Evolutionary conservation across 2,329 filamentous ascomycete species (phyloP), one percentile per base, ranked within the genome.

Genomic region (Penicillium rolfsii): DNA sequence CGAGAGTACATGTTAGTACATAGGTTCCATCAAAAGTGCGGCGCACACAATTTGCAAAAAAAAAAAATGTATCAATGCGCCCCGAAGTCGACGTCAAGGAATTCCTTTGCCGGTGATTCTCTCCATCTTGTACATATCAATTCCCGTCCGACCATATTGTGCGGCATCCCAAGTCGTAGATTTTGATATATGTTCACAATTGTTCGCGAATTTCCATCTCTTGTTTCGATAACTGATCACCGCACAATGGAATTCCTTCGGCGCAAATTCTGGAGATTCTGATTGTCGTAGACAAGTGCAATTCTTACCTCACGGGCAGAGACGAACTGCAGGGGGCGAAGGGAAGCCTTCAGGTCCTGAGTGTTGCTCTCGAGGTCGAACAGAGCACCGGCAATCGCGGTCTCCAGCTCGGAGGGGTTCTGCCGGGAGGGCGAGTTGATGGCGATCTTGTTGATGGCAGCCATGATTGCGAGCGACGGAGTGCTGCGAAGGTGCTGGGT

Each of bases 291-390:
- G 22, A 24, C 46, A 26, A 58, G 19, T 46, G 55, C 57, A 66
- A 66, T 67, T 70, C 93, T 93, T 90, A 99, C 95, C 94, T 99
- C 95, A 83, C 93, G 92, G 81, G 95, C 95, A 84, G 91, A 96
- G 82, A 96, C 91, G 84, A 99, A 93, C 88, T 99, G 95, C 84
- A 99, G 89, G 82, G 95, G 95, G 80, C 95, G 90, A 80, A 99
- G 90, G 75, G 93, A 90, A 78, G 87, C 88, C 91, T 94, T 96
- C 84, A 99, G 91, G 84, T 99, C 95, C 81, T 93, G 86, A 79
- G 95, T 97, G 89, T 97, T 97, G 86, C 89, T 93, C 92, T 99
- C 95, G 84, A 99, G 91, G 80, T 99, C 95, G 87, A 90, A 96
- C 72, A 99, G 91, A 84, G 95, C 95, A 84, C 89, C 91, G 81